Evolutionary conservation across 202 grass and related monocot genomes (phyloP), one percentile per base, ranked within the genome.

Genomic region (Carex arenaria): DNA sequence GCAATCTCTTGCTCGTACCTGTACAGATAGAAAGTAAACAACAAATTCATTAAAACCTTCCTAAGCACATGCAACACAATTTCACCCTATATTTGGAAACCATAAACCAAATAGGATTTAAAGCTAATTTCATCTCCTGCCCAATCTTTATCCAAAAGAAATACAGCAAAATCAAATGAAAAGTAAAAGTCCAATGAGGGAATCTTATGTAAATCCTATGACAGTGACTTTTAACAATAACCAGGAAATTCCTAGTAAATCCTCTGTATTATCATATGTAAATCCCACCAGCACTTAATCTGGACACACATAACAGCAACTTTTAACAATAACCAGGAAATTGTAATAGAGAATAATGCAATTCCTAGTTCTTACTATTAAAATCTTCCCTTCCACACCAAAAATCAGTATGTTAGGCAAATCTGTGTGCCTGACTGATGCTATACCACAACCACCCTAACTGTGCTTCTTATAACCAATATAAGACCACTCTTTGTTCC

Each of bases 1-100:
- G 81, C 59, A 51, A 93, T 84, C 88, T 93, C 91, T 63, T 65
- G 64, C 23, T 93, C 88, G 59, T 86, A 84, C 74, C 88, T 90
- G 52, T 43, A 82, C 10, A 54, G 15, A 72, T 47, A 76, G 20
- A 32, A 38, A 55, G 17, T 56, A 65, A 43, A 84, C 8, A 26
- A n/a, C 52, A 7, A 12, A 32, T 65, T 54, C 14, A 69, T 47
- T 34, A 82, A 11, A 22, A 30, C 36, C 13, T 61, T 47, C 60
- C 42, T 71, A 43, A 40, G 31, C 34, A 19, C 22, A 42, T 69
- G 7, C 10, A 61, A 22, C 9, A 17, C 23, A 60, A 13, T 14
- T 38, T 61, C 11, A 80, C 38, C 55, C 20, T 11, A 20, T 63
- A 38, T 61, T 38, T 17, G 11, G 4, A 64, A 40, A 60, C 13